Percentiles rank a stretch among this genome's conserved stretches.
Conservation (phyloP, 257 asterid species). For the Solanum acaule region DNA sequence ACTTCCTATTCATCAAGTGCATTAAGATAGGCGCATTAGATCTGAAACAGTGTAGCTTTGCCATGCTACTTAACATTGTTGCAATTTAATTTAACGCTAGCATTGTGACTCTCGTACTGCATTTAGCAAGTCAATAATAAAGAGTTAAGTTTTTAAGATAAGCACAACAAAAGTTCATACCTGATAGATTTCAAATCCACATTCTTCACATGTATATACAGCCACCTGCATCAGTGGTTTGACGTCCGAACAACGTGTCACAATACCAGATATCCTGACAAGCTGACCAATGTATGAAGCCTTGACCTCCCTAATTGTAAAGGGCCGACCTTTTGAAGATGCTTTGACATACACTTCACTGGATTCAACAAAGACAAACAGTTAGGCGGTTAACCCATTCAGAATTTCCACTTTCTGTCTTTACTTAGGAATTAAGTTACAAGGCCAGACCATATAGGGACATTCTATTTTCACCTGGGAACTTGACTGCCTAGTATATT, state of each 20-base stretch:
- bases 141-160: not conserved
- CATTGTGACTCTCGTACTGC: not conserved
- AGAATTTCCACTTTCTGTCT: too few relatives aligned
- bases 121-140: not conserved
- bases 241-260: slow-evolving; percentile 93
- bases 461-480: not conserved
- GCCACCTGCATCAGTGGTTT: slow-evolving; percentile 98
- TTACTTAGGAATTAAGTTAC: not conserved
- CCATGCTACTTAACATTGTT: not conserved
- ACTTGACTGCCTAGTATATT: not conserved
- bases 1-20: slow-evolving; percentile 55
- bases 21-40: not conserved
- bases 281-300: slow-evolving; percentile 95
- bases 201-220: slow-evolving; percentile 94
- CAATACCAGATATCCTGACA: slow-evolving; percentile 84
- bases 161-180: slow-evolving; percentile 15
- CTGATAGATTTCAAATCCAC: slow-evolving; percentile 98
- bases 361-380: slow-evolving; percentile 21
- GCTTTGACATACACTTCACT: slow-evolving; percentile 91
- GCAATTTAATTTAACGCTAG: not conserved
- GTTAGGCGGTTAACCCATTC: not conserved
- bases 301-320: slow-evolving; percentile 89
- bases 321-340: slow-evolving; percentile 74
- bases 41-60: not conserved
- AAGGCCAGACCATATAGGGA: not conserved